Conservation (phyloP, 2,329 filamentous ascomycete species). For the Fusarium algeriense region DNA sequence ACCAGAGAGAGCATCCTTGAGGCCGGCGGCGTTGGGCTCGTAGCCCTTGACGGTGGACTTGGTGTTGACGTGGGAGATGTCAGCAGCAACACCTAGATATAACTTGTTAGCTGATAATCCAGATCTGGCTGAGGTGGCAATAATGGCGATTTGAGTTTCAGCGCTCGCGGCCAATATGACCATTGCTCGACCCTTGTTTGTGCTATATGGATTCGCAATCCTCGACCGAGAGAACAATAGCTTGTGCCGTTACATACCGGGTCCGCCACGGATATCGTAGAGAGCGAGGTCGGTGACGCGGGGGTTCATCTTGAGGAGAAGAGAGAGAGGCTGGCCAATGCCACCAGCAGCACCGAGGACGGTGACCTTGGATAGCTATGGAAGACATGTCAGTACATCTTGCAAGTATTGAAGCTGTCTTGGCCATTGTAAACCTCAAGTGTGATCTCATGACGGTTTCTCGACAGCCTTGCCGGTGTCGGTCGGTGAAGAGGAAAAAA, state of each 20-base stretch:
- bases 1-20: constrained; percentile 83
- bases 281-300: constrained; percentile 93
- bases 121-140: constrained; percentile 33
- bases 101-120: constrained; percentile 35
- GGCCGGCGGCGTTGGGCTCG: constrained; percentile 79
- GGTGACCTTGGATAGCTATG: constrained; percentile 93
- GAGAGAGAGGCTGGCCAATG: constrained; percentile 97
- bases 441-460: not conserved
- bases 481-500: constrained; percentile 37
- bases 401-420: not conserved
- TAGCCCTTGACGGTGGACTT: constrained; percentile 95
- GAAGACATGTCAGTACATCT: constrained; percentile 38
- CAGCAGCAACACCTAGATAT: constrained; percentile 88
- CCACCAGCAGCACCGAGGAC: constrained; percentile 97
- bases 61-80: constrained; percentile 99
- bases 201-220: constrained; percentile 13
- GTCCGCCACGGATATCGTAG: constrained; percentile 96
- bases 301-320: constrained; percentile 98
- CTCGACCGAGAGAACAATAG: not conserved
- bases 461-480: constrained; percentile 31
- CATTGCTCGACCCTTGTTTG: not conserved
- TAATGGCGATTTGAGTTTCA: constrained; percentile 9
- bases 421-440: not conserved
- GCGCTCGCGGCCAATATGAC: not conserved
- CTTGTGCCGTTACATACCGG: constrained; percentile 71